Base-by-base conservation (phyloP, 768 basidiomycete species). In the Boletus huronensis region DNA sequence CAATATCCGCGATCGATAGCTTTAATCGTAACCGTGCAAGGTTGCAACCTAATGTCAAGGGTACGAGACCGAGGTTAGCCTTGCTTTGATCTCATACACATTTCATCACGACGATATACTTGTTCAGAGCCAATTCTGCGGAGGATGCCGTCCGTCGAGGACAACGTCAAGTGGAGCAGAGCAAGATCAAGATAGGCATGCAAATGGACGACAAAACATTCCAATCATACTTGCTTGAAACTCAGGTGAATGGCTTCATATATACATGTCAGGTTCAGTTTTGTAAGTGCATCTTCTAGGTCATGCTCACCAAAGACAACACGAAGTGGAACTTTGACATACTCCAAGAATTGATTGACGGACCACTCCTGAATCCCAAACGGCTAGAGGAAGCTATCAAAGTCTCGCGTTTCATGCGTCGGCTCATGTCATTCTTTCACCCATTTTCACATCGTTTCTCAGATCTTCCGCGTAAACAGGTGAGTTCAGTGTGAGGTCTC, bases 141-240 rank as follows among this genome's bases (percentile, higher is more conserved):
- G 92, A 95, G 64, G 96, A 98, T 63, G 81, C 90, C 2, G 80
- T 95, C 31, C 82, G 90, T 29, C 81, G 93, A 43, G 90, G 90
- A 13, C 95, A 97, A 70, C 79, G 90, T 56, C 92, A 93, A 61
- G 87, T 95, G 2, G 93, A 97, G 62, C 90, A 93, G 63, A 86
- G 83, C 25, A 94, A 91, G 70, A 77, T 97, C 50, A 92, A 93
- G 67, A 80, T 89, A 66, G 89, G 87, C 55, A 84, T 97, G 81
- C 90, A 93, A 72, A 91, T 98, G 83, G 97, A 99, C 67, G 97
- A 98, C 70, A 87, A 80, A 68, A 82, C 88, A 5, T 99, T 98
- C 72, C 92, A 95, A 65, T 77, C 85, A 5, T 81, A 79, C 38
- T 75, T 99, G 47, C 77, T 94, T 21, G 93, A 97, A 62, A 92